Evolutionary conservation across 305 asterid species (phyloP), one percentile per base, ranked within the genome.

Genomic region (Striga hermonthica): DNA sequence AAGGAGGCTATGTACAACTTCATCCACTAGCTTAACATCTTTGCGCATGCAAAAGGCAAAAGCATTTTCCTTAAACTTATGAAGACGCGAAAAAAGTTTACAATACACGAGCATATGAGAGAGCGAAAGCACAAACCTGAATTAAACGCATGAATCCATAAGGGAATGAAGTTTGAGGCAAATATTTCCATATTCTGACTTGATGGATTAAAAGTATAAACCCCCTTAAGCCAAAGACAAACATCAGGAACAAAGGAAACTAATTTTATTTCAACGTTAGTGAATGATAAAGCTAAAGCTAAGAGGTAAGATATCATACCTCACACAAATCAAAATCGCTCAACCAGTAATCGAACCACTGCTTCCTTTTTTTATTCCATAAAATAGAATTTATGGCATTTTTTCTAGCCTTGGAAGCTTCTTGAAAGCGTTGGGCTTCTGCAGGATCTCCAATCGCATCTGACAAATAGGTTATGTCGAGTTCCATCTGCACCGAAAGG

Each of bases 291-390:
- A 22, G 31, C 35, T 60, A 2, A 54, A 65, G 50, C 50, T 35
- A 54, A 36, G 53, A 14, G n/a, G 2, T 5, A 43, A 14, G 9
- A 9, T 5, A 63, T 35, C 66, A 60, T 45, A 80, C 90, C 79
- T 86, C 57, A 1, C 72, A 59, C 31, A 62, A 67, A 12, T 52
- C 45, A 57, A 72, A 67, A 60, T 76, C 70, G 11, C 9, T 48
- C 57, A 93, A 71, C 96, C 96, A 88, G 81, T 88, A 90, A 81
- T 93, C 97, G 34, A 83, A 77, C 99, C 99, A 93, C 16, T 93
- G 99, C 12, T 83, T 76, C 83, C 59, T 84, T 69, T 90, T 90
- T 1, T 64, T 3, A 7, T 84, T 86, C 99, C 99, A 93, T 7
- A 90, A 63, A 45, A 90, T 61, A 55, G 92, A 77, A 66, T 82